A percentile compares a stretch with the other conserved stretches of the same genome.
Conservation (phyloP, 805 yeast genomes). For the Metschnikowia shivogae region DNA sequence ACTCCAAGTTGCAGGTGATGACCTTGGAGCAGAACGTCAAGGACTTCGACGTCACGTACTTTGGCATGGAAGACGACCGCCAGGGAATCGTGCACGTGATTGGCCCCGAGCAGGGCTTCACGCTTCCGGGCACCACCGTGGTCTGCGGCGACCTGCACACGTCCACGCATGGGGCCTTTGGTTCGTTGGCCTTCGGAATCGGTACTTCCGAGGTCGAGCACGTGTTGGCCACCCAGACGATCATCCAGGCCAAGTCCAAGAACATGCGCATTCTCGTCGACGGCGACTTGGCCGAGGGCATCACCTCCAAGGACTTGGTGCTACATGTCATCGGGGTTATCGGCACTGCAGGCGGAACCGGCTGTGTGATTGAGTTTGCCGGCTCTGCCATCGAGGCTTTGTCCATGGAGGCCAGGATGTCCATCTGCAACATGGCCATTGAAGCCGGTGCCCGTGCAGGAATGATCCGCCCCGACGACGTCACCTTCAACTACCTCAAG, state of each 20-base stretch:
- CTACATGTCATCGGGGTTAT: constrained; percentile 93
- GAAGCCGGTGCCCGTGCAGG: constrained; percentile 99
- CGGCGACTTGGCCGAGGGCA: constrained; percentile 82
- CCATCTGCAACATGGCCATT: constrained; percentile 98
- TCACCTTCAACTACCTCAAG: constrained; percentile 81
- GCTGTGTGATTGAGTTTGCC: constrained; percentile 92
- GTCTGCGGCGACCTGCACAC: constrained; percentile 99
- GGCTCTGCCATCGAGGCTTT: constrained; percentile 89
- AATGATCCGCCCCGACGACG: constrained; percentile 95
- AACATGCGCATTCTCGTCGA: constrained; percentile 88
- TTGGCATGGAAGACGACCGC: constrained; percentile 90
- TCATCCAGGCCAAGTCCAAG: constrained; percentile 90
- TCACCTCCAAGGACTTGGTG: constrained; percentile 93
- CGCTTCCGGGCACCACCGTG: constrained; percentile 96
- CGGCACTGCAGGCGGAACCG: constrained; percentile 99
- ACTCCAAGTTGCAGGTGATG: constrained; percentile 86
- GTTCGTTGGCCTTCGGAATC: constrained; percentile 95
- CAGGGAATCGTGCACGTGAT: constrained; percentile 99
- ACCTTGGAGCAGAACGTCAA: constrained; percentile 91
- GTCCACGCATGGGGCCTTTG: constrained; percentile 98
- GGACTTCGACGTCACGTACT: constrained; percentile 83
- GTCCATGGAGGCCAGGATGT: constrained; percentile 98
- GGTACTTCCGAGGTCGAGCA: constrained; percentile 99
- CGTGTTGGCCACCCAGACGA: constrained; percentile 94
- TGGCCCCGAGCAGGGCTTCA: constrained; percentile 99